These are phyloP conservation scores for Linnemannia hyalina DNA, from an alignment of 192 early-diverging fungal genomes.

Conservation along the genomic window DNA sequence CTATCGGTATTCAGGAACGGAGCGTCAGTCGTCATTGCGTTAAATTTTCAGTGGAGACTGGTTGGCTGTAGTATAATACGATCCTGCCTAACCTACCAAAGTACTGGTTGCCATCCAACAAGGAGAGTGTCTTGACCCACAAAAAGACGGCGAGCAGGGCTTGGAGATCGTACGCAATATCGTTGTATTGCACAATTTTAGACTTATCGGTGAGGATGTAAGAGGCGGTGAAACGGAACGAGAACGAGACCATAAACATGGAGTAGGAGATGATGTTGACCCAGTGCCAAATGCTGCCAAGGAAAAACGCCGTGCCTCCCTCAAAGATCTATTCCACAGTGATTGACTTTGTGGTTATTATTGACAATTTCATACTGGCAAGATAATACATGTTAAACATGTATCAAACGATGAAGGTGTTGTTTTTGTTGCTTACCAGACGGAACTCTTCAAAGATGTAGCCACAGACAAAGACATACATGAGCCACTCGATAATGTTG, in stretches of 20 bases:
- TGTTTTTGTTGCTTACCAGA: constrained; percentile 27
- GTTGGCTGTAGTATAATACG: background rate
- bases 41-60: background rate
- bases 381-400: background rate
- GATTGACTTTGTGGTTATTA: background rate
- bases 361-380: background rate
- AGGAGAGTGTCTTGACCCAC: constrained; percentile 49
- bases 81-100: constrained; percentile 30
- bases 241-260: constrained; percentile 51
- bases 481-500: constrained; percentile 21
- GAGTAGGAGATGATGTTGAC: constrained; percentile 56
- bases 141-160: constrained; percentile 47
- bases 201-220: constrained; percentile 6
- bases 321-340: constrained; percentile 42
- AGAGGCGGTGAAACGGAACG: constrained; percentile 39
- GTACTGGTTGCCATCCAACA: constrained; percentile 53
- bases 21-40: background rate
- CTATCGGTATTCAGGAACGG: constrained; percentile 3
- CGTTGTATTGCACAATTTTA: background rate
- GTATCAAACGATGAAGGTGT: background rate
- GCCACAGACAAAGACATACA: constrained; percentile 52
- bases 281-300: constrained; percentile 57
- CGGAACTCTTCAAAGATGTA: constrained; percentile 57
- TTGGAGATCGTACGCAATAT: constrained; percentile 50
- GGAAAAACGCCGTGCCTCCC: constrained; percentile 53